A percentile compares a stretch with the other conserved stretches of the same genome.
Conservation (phyloP, 345 rosid genomes). For the Eucalyptus lansdowneana region DNA sequence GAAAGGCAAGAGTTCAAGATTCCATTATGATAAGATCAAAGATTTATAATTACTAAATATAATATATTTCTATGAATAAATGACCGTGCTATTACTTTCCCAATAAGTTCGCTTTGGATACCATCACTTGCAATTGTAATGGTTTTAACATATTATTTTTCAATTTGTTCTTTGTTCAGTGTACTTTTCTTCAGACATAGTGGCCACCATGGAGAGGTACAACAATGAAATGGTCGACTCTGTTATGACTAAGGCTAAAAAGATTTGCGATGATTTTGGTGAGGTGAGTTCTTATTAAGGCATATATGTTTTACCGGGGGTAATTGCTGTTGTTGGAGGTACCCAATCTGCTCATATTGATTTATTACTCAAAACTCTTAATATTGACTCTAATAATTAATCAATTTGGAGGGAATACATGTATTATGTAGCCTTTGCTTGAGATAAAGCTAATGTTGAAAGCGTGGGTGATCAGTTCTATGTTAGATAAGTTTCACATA, state of each 20-base stretch:
- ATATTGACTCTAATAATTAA: too few species aligned
- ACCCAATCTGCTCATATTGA: neutral
- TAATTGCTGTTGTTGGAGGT: neutral
- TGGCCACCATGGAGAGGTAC: conserved; percentile 32
- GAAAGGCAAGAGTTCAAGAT: neutral
- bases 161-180: conserved; percentile 5
- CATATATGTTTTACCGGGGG: neutral
- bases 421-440: neutral
- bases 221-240: conserved; percentile 17
- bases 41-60: neutral
- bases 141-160: neutral
- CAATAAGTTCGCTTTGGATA: neutral
- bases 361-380: neutral
- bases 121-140: neutral
- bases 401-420: neutral
- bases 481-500: too few species aligned
- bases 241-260: conserved; percentile 30
- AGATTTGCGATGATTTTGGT: conserved; percentile 10
- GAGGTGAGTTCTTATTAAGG: conserved; percentile 6
- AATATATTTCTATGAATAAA: neutral
- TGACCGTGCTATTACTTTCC: neutral
- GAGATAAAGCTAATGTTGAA: neutral
- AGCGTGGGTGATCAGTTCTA: neutral
- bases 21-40: neutral
- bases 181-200: conserved; percentile 35